Conservation (phyloP, 1,139 yeast species). For the Entelexis paramagnoliae region DNA sequence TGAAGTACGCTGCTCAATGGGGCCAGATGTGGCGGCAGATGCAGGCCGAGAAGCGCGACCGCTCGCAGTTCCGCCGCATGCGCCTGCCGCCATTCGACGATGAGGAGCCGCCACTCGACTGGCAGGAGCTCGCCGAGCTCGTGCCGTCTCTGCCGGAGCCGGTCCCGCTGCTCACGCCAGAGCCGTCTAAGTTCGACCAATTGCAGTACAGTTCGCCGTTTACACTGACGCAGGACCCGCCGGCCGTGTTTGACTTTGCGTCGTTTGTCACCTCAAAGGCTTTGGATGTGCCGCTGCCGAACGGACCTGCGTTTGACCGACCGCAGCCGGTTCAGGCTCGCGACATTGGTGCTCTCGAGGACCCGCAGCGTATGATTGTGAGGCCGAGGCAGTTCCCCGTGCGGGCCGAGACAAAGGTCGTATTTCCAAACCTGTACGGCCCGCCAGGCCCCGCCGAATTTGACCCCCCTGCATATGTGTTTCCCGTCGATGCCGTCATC, state of each 20-base stretch:
- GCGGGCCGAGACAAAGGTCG: slow-evolving; percentile 73
- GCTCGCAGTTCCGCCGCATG: slow-evolving; percentile 83
- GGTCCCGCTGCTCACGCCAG: slow-evolving; percentile 27
- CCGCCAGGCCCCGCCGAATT: slow-evolving; percentile 42
- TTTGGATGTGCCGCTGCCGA: slow-evolving; percentile 74
- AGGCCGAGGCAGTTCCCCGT: slow-evolving; percentile 45
- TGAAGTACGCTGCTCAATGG: slow-evolving; percentile 92
- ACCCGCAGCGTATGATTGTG: slow-evolving; percentile 76
- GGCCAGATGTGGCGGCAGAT: slow-evolving; percentile 83
- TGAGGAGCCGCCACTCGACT: slow-evolving; percentile 86
- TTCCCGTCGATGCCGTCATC: slow-evolving; percentile 37
- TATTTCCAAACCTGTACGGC: slow-evolving; percentile 77
- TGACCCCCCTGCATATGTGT: slow-evolving; percentile 51
- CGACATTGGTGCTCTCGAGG: slow-evolving; percentile 62
- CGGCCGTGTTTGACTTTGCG: slow-evolving; percentile 48
- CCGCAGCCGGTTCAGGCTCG: slow-evolving; percentile 67
- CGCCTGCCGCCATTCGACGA: slow-evolving; percentile 95
- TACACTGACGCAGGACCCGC: slow-evolving; percentile 5
- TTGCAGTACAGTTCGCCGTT: slow-evolving; percentile 6
- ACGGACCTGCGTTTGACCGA: slow-evolving; percentile 95
- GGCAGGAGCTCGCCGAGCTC: slow-evolving; percentile 68
- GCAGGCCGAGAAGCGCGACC: slow-evolving; percentile 88
- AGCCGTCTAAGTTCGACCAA: background rate
- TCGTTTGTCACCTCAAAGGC: slow-evolving; percentile 87
- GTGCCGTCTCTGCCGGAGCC: slow-evolving; percentile 50